phyloP scores from a whole-genome alignment of 2,329 filamentous ascomycete species.

The Kalmusia sp. region DNA sequence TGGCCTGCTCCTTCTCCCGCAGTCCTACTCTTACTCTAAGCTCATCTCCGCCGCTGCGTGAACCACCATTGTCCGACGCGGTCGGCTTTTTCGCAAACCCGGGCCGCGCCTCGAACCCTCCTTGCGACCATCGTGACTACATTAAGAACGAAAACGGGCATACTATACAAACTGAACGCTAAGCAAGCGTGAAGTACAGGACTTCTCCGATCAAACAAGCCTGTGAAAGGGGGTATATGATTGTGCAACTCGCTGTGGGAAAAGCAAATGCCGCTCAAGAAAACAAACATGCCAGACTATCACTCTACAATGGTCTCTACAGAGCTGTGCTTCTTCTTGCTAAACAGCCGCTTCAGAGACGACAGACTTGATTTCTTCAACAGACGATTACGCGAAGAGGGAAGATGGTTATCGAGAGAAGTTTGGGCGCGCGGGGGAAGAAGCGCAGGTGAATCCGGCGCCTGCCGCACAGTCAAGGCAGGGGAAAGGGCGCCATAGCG shows the following conservation, averaged over 20 bases:
- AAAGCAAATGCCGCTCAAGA: slow-evolving; percentile 28
- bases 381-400: slow-evolving; percentile 27
- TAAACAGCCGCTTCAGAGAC: slow-evolving; percentile 45
- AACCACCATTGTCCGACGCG: background rate
- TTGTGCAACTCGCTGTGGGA: slow-evolving; percentile 32
- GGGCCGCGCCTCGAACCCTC: slow-evolving; percentile 6
- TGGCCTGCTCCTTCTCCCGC: background rate
- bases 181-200: slow-evolving; percentile 12
- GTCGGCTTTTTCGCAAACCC: background rate
- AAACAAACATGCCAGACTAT: slow-evolving; percentile 18
- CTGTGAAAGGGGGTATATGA: slow-evolving; percentile 41
- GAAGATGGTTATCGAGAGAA: slow-evolving; percentile 32
- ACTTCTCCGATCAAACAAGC: slow-evolving; percentile 21
- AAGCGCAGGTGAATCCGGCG: slow-evolving; percentile 23
- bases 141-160: slow-evolving; percentile 22
- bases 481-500: slow-evolving; percentile 35
- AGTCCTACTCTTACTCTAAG: background rate
- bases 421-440: slow-evolving; percentile 35
- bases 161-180: slow-evolving; percentile 22
- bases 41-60: background rate
- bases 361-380: slow-evolving; percentile 44
- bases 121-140: slow-evolving; percentile 26
- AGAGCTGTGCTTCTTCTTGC: slow-evolving; percentile 39
- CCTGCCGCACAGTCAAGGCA: slow-evolving; percentile 21
- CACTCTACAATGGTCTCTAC: slow-evolving; percentile 45